Percentiles rank a stretch among this genome's conserved stretches.
phyloP scores from a whole-genome alignment of 768 basidiomycete species.

The Russula earlei region DNA sequence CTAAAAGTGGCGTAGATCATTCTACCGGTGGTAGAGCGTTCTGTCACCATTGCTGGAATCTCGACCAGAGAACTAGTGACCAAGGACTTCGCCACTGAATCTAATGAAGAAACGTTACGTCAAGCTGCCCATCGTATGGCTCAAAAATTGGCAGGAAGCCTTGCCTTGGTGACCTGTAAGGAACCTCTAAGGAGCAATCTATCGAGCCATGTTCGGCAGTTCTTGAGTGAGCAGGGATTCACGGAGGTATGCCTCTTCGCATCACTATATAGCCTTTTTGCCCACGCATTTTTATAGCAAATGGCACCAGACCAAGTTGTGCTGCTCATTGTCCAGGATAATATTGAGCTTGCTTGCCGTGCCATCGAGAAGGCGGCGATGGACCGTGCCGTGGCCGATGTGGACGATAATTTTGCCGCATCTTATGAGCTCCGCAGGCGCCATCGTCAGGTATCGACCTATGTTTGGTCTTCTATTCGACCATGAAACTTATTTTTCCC shows the following conservation, averaged over 20 bases:
- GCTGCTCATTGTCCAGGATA: slow-evolving; percentile 76
- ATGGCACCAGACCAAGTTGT: slow-evolving; percentile 76
- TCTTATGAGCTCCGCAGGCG: slow-evolving; percentile 79
- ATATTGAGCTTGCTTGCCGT: slow-evolving; percentile 85
- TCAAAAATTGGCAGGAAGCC: slow-evolving; percentile 89
- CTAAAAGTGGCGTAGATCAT: slow-evolving; percentile 54
- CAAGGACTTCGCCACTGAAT: slow-evolving; percentile 93
- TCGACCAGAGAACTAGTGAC: slow-evolving; percentile 91
- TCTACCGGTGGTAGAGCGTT: slow-evolving; percentile 93
- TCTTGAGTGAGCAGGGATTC: slow-evolving; percentile 81
- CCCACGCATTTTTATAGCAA: slow-evolving; percentile 31
- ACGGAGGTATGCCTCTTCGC: slow-evolving; percentile 47
- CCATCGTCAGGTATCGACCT: slow-evolving; percentile 67
- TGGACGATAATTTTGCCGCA: slow-evolving; percentile 77
- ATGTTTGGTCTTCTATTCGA: background rate
- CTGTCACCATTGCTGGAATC: slow-evolving; percentile 96
- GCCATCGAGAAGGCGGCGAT: slow-evolving; percentile 97
- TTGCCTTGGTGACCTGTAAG: slow-evolving; percentile 96
- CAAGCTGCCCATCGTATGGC: slow-evolving; percentile 94
- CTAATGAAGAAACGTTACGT: slow-evolving; percentile 82
- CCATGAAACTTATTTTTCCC: background rate
- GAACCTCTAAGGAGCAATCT: slow-evolving; percentile 92
- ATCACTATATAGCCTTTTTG: slow-evolving; percentile 10
- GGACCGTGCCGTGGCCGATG: slow-evolving; percentile 88
- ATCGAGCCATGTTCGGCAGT: slow-evolving; percentile 76